Evolutionary conservation across 78 protist genomes (phyloP).

Genomic region (Capsaspora owczarzaki): DNA sequence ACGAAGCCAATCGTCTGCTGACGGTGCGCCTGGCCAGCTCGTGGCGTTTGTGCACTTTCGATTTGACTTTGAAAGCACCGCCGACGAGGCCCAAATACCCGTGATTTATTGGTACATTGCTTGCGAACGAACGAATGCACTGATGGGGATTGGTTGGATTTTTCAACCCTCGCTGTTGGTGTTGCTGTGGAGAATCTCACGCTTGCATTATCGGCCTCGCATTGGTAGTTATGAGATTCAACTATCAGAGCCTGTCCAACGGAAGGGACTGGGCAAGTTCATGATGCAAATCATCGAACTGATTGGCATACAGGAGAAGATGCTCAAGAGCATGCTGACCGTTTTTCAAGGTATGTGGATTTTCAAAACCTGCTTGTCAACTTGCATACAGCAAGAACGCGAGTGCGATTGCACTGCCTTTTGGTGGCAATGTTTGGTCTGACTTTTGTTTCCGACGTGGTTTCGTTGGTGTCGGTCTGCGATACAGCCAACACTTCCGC

Average conservation of each 20-base stretch:
- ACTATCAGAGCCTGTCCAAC: neutral
- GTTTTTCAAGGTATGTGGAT: neutral
- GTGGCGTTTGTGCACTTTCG: neutral
- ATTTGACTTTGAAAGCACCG: slow-evolving; percentile 1
- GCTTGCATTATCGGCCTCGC: too few species aligned
- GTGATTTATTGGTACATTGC: neutral
- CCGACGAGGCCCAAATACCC: neutral
- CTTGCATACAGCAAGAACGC: too few species aligned
- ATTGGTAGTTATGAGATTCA: too few species aligned
- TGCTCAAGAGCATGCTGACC: neutral
- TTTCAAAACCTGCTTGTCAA: too few species aligned
- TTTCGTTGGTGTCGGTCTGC: neutral
- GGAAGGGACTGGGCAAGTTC: neutral
- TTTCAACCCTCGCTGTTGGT: too few species aligned
- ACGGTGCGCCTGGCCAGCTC: too few species aligned
- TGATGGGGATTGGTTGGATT: too few species aligned
- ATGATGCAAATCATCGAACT: neutral
- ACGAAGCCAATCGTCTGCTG: neutral
- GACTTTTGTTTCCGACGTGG: too few species aligned
- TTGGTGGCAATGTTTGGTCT: too few species aligned
- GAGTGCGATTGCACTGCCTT: too few species aligned
- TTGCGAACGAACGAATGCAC: too few species aligned
- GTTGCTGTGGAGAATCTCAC: too few species aligned
- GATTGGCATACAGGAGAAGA: neutral
- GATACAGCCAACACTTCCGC: neutral